Conservation (phyloP, 179 eudicot species). For the Corrigiola litoralis region DNA sequence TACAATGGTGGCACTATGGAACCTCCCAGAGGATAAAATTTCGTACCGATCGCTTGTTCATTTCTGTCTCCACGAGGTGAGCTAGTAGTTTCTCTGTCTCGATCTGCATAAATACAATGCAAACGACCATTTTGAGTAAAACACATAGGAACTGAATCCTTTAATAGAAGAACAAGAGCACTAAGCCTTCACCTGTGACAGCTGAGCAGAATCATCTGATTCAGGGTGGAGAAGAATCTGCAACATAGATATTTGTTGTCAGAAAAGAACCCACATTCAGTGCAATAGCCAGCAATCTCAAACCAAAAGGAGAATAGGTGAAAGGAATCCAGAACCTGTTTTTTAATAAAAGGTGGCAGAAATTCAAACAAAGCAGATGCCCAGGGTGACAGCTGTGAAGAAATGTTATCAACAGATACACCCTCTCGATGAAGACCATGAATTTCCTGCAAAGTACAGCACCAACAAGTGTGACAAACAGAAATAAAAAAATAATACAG, state of each 20-base stretch:
- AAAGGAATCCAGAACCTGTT: constrained; percentile 49
- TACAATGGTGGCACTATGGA: neutral
- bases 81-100: constrained; percentile 95
- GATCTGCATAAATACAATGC: constrained; percentile 47
- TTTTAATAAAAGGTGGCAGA: constrained; percentile 83
- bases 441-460: constrained; percentile 60
- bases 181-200: constrained; percentile 68
- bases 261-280: neutral
- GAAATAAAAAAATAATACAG: neutral
- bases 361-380: constrained; percentile 94
- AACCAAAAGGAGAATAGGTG: neutral
- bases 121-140: neutral
- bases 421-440: constrained; percentile 78
- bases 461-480: neutral
- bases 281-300: neutral
- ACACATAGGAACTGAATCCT: neutral
- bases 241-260: constrained; percentile 13
- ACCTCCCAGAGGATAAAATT: constrained; percentile 2
- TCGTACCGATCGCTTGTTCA: constrained; percentile 80
- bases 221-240: constrained; percentile 95
- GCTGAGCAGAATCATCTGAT: constrained; percentile 97
- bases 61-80: constrained; percentile 91
- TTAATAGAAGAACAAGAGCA: constrained; percentile 3
- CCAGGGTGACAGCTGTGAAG: constrained; percentile 95
- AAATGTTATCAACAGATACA: constrained; percentile 64